A percentile compares a stretch with the other conserved stretches of the same genome.
phyloP scores from a whole-genome alignment of 495 filamentous ascomycete genomes.

The Xeromyces bisporus region DNA sequence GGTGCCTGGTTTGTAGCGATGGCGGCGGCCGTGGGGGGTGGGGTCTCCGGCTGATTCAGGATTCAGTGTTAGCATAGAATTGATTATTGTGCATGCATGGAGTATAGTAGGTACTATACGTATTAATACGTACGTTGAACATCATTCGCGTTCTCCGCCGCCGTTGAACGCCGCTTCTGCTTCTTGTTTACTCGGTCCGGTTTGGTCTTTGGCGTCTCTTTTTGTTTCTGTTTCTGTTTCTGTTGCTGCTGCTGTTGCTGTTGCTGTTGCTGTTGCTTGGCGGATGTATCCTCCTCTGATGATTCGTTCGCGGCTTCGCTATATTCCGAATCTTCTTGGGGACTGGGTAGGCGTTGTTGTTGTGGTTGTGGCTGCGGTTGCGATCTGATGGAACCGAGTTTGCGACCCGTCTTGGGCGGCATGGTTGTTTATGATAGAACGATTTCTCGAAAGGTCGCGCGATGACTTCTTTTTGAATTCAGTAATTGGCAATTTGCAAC shows the following conservation, averaged over 20 bases:
- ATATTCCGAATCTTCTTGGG: background rate
- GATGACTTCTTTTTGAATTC: too few species aligned
- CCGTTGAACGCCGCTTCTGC: slow-evolving; percentile 9
- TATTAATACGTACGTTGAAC: slow-evolving; percentile 24
- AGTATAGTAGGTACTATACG: too few species aligned
- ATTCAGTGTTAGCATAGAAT: slow-evolving; percentile 1
- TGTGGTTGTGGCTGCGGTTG: slow-evolving; percentile 1
- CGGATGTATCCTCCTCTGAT: too few species aligned
- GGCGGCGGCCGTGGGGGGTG: slow-evolving; percentile 40
- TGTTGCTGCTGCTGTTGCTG: too few species aligned
- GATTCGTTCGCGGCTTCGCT: slow-evolving; percentile 1
- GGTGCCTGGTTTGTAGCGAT: slow-evolving; percentile 72
- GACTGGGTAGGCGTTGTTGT: background rate
- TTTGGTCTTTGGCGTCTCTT: too few species aligned
- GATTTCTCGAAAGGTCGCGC: too few species aligned
- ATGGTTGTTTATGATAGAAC: slow-evolving; percentile 5
- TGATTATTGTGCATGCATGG: background rate
- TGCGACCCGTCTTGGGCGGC: slow-evolving; percentile 7
- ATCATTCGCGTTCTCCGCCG: slow-evolving; percentile 10
- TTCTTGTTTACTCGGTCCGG: background rate
- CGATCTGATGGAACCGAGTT: background rate
- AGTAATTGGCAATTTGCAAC: too few species aligned
- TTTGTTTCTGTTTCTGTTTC: background rate
- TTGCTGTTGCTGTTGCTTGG: too few species aligned
- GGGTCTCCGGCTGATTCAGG: slow-evolving; percentile 48